Conservation (phyloP, 768 basidiomycete genomes). For the Amanita muscaria region DNA sequence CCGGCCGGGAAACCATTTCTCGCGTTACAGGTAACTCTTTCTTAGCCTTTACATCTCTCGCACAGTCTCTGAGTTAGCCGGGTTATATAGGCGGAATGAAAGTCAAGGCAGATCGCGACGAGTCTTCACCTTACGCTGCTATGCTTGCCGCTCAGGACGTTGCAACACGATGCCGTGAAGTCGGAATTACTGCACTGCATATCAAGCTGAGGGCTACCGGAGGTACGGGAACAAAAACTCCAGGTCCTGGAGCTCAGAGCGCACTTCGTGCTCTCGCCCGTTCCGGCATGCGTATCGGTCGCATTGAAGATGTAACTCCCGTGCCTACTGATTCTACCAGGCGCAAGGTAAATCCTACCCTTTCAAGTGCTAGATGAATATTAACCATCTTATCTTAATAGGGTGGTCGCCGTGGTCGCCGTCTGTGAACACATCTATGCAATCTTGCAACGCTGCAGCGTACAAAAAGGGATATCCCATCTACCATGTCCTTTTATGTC, state of each 20-base stretch:
- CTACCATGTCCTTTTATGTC: slow-evolving; percentile 13
- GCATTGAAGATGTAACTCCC: slow-evolving; percentile 98
- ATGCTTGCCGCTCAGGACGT: slow-evolving; percentile 99
- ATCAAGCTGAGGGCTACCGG: slow-evolving; percentile 98
- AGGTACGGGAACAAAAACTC: slow-evolving; percentile 98
- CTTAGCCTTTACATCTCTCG: not conserved
- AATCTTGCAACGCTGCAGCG: slow-evolving; percentile 12
- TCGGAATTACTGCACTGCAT: slow-evolving; percentile 97
- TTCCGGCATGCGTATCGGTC: slow-evolving; percentile 95
- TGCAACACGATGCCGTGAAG: slow-evolving; percentile 92
- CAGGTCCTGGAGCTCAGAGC: slow-evolving; percentile 96
- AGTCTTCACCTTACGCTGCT: slow-evolving; percentile 94
- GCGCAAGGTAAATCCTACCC: slow-evolving; percentile 63
- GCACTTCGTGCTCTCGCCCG: slow-evolving; percentile 97
- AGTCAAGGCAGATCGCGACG: slow-evolving; percentile 99
- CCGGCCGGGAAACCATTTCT: slow-evolving; percentile 98
- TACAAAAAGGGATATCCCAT: slow-evolving; percentile 14
- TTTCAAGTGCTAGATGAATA: not conserved
- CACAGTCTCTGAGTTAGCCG: not conserved
- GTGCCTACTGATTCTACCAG: slow-evolving; percentile 96
- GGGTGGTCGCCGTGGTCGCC: slow-evolving; percentile 99
- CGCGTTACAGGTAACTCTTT: slow-evolving; percentile 80
- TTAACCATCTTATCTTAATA: slow-evolving; percentile 20
- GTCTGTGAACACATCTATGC: slow-evolving; percentile 48
- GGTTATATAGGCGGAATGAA: slow-evolving; percentile 83